phyloP scores from a whole-genome alignment of 495 filamentous ascomycete species.

The Penicillium parvum region DNA sequence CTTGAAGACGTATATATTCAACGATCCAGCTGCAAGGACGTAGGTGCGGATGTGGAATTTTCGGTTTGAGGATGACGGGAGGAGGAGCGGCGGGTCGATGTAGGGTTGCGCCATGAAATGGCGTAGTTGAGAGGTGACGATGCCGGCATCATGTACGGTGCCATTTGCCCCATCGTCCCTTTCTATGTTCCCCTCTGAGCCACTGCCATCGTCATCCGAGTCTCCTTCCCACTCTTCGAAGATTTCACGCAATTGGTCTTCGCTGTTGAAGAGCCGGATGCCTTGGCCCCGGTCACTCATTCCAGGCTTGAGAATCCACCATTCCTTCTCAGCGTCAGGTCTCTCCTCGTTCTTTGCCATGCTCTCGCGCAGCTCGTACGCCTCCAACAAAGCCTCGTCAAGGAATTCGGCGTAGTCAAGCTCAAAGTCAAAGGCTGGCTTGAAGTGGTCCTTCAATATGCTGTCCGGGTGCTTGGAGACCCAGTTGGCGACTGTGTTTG shows the following conservation, averaged over 20 bases:
- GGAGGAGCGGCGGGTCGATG: slow-evolving; percentile 80
- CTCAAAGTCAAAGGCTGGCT: slow-evolving; percentile 76
- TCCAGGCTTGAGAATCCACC: slow-evolving; percentile 97
- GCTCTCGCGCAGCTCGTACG: slow-evolving; percentile 77
- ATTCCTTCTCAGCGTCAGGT: slow-evolving; percentile 57
- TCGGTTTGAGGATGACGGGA: slow-evolving; percentile 55
- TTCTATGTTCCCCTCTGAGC: slow-evolving; percentile 32
- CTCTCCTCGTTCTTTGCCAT: slow-evolving; percentile 58
- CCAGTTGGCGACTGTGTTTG: slow-evolving; percentile 74
- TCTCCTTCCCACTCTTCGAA: slow-evolving; percentile 85
- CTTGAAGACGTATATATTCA: slow-evolving; percentile 82
- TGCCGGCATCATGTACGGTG: slow-evolving; percentile 37
- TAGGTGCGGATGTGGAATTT: slow-evolving; percentile 97
- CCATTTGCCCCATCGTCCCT: slow-evolving; percentile 25
- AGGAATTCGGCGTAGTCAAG: slow-evolving; percentile 96
- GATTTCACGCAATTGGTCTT: slow-evolving; percentile 72
- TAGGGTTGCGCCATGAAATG: slow-evolving; percentile 97
- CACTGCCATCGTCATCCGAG: slow-evolving; percentile 36
- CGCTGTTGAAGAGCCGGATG: slow-evolving; percentile 79
- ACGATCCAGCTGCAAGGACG: slow-evolving; percentile 69
- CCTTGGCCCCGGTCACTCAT: slow-evolving; percentile 97
- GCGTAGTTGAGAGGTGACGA: slow-evolving; percentile 85
- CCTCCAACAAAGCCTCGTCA: slow-evolving; percentile 86
- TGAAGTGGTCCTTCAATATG: slow-evolving; percentile 61
- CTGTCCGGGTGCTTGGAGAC: slow-evolving; percentile 73